Conservation (phyloP, 345 rosid genomes). For the sweet orange (Citrus sinensis) region DNA sequence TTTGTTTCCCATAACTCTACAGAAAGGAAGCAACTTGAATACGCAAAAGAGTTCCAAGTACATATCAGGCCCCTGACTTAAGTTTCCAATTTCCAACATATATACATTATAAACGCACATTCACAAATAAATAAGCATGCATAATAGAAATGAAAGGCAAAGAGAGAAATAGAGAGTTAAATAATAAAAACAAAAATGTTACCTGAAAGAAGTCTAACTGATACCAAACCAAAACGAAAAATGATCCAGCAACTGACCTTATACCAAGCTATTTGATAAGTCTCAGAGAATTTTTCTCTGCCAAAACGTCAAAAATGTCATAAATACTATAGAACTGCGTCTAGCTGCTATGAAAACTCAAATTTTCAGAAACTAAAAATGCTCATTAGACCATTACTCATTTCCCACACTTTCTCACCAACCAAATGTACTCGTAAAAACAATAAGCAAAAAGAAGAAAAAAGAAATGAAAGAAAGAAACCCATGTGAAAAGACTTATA, state of each 20-base stretch:
- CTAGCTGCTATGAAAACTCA: background rate
- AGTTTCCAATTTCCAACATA: conserved; percentile 6
- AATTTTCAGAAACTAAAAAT: too few species aligned
- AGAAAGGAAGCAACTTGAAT: background rate
- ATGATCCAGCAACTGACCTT: conserved; percentile 21
- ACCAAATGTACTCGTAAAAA: too few species aligned
- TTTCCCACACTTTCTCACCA: too few species aligned
- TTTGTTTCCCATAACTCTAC: background rate
- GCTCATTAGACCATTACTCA: too few species aligned
- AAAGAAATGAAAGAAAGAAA: too few species aligned
- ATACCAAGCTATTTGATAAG: conserved; percentile 11
- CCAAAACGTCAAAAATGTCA: conserved; percentile 8
- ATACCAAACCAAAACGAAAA: background rate
- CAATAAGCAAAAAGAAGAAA: too few species aligned
- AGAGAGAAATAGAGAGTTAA: background rate
- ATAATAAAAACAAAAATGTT: conserved; percentile 9
- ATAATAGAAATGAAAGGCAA: background rate
- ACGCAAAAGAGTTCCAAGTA: background rate
- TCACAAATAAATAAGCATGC: background rate
- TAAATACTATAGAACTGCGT: background rate
- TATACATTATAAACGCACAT: background rate
- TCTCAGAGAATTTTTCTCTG: conserved; percentile 9
- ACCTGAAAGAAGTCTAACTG: conserved; percentile 19
- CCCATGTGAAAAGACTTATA: too few species aligned
- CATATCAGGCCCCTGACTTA: conserved; percentile 19